Evolutionary conservation across 805 yeast genomes (phyloP).

Genomic region (Yamadazyma philogaea): DNA sequence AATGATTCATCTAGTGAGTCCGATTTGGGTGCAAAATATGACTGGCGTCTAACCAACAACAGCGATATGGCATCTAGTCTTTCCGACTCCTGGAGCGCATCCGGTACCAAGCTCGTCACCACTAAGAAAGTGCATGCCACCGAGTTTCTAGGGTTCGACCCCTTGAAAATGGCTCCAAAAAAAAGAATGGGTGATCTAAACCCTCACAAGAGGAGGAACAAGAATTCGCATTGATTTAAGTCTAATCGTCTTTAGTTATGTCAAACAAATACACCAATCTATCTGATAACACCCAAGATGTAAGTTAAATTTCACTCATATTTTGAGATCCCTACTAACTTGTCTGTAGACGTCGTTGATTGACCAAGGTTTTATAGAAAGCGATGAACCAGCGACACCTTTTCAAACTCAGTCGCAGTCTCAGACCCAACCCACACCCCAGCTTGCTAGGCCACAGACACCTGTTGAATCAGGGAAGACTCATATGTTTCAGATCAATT

Average conservation of each 20-base stretch:
- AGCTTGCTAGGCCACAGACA: constrained; percentile 26
- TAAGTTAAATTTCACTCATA: background rate
- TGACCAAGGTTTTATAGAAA: constrained; percentile 14
- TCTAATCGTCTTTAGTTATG: constrained; percentile 3
- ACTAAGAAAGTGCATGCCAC: constrained; percentile 11
- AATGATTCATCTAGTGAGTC: background rate
- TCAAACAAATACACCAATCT: constrained; percentile 5
- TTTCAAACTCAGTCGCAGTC: background rate
- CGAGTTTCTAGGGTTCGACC: constrained; percentile 14
- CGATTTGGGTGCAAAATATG: background rate
- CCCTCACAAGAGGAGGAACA: background rate
- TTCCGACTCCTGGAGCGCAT: background rate
- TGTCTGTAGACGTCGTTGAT: constrained; percentile 6
- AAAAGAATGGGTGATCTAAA: background rate
- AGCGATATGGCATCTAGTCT: background rate
- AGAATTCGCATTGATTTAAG: constrained; percentile 3
- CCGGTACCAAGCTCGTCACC: constrained; percentile 3
- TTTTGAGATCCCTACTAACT: background rate
- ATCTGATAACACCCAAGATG: background rate
- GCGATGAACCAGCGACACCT: constrained; percentile 3
- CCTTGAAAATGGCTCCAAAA: constrained; percentile 10
- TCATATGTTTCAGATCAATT: constrained; percentile 54
- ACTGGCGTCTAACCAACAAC: background rate
- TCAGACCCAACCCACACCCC: constrained; percentile 11
- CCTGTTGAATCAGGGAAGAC: constrained; percentile 17